Evolutionary conservation across 1,284 basidiomycete genomes (phyloP), one percentile per base, ranked within the genome.

Genomic region (Golubevia sp.): DNA sequence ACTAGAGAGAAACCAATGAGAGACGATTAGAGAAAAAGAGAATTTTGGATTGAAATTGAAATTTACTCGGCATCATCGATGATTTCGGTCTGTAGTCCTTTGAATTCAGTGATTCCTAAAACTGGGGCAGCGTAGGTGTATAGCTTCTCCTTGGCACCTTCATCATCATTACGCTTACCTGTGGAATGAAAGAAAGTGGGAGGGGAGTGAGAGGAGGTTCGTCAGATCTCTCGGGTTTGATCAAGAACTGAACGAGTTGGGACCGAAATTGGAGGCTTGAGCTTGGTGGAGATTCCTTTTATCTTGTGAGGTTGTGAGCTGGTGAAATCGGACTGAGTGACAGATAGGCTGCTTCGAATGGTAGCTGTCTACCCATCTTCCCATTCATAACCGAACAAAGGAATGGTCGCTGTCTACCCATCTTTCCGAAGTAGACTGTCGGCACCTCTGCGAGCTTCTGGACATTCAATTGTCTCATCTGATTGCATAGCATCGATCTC

Each of bases 61-160:
- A 55, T 66, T 63, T 69, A 69, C 67, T 82, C 80, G 38, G 38
- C 38, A 71, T 77, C 74, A 74, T 82, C 80, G 51, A 82, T 70
- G 61, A 81, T 71, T 50, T 66, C 70, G 60, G 80, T 82, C 62
- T 81, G 72, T 56, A 79, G 75, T 55, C 80, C 80, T 74, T 82
- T 79, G 77, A 67, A 65, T 67, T 74, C 75, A 70, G 77, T 77
- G 66, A 81, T 79, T 62, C 80, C 80, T 62, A 79, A 71, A 26
- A 82, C 74, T 50, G 73, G 77, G 51, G 79, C 70, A 58, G 71
- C 77, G 73, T 78, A 76, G 56, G 77, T 79, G 77, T 79, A 82
- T 55, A 82, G 78, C 74, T 78, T 80, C 78, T 82, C 80, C 78
- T 82, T 82, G 62, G 80, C 80, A 55, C 76, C 75, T 74, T 82